Evolutionary conservation across 2,329 filamentous ascomycete genomes (phyloP).

Genomic region (Stemphylium beticola): DNA sequence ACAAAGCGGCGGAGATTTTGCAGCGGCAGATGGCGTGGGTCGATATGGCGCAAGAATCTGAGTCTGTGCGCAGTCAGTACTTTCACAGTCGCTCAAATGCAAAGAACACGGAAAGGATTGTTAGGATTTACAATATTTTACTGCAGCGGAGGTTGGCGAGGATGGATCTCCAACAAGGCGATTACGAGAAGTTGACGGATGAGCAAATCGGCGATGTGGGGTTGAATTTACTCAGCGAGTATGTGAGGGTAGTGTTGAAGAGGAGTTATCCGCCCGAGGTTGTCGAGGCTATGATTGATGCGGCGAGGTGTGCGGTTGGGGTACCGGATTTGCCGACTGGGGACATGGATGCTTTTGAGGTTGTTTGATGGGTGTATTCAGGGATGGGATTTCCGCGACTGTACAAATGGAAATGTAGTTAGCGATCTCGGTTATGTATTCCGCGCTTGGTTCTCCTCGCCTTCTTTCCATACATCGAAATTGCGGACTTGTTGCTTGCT

Average conservation of each 20-base stretch:
- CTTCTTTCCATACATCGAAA: no score
- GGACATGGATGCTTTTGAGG: constrained; percentile 39
- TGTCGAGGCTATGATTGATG: constrained; percentile 40
- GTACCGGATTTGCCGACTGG: constrained; percentile 36
- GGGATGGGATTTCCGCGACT: no score
- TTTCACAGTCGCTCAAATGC: constrained; percentile 20
- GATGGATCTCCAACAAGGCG: constrained; percentile 21
- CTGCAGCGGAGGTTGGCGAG: constrained; percentile 22
- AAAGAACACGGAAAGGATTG: constrained; percentile 21
- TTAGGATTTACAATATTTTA: constrained; percentile 28
- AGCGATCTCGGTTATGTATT: no score
- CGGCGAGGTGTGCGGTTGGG: constrained; percentile 33
- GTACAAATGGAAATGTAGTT: no score
- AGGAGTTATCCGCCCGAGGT: constrained; percentile 26
- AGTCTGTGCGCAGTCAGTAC: constrained; percentile 15
- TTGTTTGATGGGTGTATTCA: constrained; percentile 10
- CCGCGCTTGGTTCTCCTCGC: no score
- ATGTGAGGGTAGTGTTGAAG: constrained; percentile 38
- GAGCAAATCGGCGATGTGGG: constrained; percentile 32
- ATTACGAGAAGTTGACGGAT: constrained; percentile 20
- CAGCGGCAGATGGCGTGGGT: constrained; percentile 40
- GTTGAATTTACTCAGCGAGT: constrained; percentile 41
- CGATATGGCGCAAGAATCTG: constrained; percentile 25
- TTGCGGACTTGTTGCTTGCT: no score
- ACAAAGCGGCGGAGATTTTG: constrained; percentile 27